Evolutionary conservation across 1,284 basidiomycete species (phyloP).

Genomic region (Blastosporella zonata): DNA sequence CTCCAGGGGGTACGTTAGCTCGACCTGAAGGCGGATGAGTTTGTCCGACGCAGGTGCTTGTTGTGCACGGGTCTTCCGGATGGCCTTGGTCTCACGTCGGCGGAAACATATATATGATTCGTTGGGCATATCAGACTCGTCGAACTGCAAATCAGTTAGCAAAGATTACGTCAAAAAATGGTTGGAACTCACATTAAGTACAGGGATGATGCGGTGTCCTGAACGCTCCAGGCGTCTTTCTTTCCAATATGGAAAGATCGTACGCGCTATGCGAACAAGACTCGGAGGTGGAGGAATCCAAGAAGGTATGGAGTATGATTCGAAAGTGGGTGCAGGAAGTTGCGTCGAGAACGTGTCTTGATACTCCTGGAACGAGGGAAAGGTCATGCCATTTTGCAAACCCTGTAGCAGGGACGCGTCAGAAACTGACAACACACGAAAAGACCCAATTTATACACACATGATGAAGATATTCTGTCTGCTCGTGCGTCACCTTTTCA

Average conservation of each 20-base stretch:
- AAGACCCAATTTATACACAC: conserved; percentile 49
- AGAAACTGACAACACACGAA: conserved; percentile 1
- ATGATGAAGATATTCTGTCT: conserved; percentile 88
- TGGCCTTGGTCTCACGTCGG: conserved; percentile 89
- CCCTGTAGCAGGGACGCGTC: conserved; percentile 36
- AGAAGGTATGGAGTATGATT: conserved; percentile 56
- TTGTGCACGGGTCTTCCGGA: conserved; percentile 91
- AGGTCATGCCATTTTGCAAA: conserved; percentile 59
- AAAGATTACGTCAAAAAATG: background rate
- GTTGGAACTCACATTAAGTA: conserved; percentile 61
- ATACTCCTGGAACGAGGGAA: conserved; percentile 79
- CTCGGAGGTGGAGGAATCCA: conserved; percentile 57
- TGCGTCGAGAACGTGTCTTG: conserved; percentile 66
- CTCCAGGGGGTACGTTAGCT: conserved; percentile 72
- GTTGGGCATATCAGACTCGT: conserved; percentile 87
- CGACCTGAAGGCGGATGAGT: conserved; percentile 75
- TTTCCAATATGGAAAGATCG: conserved; percentile 82
- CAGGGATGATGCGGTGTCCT: conserved; percentile 78
- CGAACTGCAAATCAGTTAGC: conserved; percentile 51
- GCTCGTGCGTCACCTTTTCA: conserved; percentile 89
- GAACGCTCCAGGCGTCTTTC: conserved; percentile 69
- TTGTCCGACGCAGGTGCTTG: conserved; percentile 89
- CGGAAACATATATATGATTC: conserved; percentile 99
- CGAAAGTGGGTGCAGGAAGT: conserved; percentile 57
- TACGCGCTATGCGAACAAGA: conserved; percentile 61